Evolutionary conservation across 1,284 basidiomycete species (phyloP).

Genomic region (Hortiboletus rubellus): DNA sequence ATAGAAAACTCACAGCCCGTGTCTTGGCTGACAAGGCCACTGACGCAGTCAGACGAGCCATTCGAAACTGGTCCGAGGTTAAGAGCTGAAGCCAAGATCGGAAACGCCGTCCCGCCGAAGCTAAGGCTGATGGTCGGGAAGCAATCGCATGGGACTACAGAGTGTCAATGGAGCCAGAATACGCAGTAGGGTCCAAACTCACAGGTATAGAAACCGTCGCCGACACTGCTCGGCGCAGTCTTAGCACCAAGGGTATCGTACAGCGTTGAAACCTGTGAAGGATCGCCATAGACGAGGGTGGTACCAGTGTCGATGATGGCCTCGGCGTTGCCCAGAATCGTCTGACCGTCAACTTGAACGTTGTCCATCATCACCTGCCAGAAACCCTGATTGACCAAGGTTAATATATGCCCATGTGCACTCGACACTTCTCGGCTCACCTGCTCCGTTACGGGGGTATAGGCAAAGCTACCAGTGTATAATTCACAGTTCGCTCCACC

Average conservation of each 20-base stretch:
- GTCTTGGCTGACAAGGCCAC: constrained; percentile 6
- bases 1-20: constrained; percentile 3
- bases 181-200: background rate
- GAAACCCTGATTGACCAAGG: constrained; percentile 35
- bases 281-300: constrained; percentile 44
- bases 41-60: constrained; percentile 13
- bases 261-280: constrained; percentile 4
- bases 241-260: constrained; percentile 8
- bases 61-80: constrained; percentile 12
- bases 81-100: constrained; percentile 4
- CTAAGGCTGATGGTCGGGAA: constrained; percentile 16
- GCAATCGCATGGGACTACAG: constrained; percentile 14
- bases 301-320: constrained; percentile 50
- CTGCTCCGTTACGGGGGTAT: constrained; percentile 31
- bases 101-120: constrained; percentile 12
- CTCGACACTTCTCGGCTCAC: constrained; percentile 6
- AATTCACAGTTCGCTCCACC: constrained; percentile 33
- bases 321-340: constrained; percentile 21
- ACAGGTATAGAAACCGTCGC: constrained; percentile 16
- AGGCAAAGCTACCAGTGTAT: constrained; percentile 20
- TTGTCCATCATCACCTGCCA: constrained; percentile 44
- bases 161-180: background rate
- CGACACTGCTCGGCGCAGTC: background rate
- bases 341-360: constrained; percentile 26
- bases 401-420: background rate